A percentile compares a stretch with the other conserved stretches of the same genome.
Conservation (phyloP, 805 yeast species). For the Lipomyces oligophaga region DNA sequence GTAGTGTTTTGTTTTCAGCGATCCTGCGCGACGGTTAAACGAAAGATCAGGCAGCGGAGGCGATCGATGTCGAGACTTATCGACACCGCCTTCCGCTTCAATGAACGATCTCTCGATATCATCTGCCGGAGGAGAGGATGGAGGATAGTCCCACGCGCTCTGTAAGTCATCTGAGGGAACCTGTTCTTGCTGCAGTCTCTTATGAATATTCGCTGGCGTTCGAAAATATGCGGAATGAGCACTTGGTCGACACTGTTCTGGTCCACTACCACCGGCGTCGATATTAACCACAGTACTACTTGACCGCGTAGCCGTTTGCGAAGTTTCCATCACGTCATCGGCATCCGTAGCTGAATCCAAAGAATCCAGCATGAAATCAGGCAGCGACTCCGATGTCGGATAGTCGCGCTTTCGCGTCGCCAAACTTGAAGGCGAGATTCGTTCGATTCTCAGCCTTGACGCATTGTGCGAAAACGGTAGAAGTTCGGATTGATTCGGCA, state of each 20-base stretch:
- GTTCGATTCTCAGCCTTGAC: conserved; percentile 10
- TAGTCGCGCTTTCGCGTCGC: conserved; percentile 26
- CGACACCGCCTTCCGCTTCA: neutral
- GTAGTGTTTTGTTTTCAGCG: conserved; percentile 5
- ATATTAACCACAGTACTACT: neutral
- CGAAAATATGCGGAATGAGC: conserved; percentile 3
- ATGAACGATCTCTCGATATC: conserved; percentile 12
- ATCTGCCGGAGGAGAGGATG: conserved; percentile 24
- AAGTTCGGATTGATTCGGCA: too few relatives aligned
- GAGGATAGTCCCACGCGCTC: conserved; percentile 12
- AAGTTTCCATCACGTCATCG: conserved; percentile 4
- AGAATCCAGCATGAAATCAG: conserved; percentile 10
- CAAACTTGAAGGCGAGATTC: conserved; percentile 14
- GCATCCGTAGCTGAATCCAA: conserved; percentile 10
- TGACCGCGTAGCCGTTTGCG: neutral
- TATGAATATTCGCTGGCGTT: conserved; percentile 6
- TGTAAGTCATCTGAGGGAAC: conserved; percentile 6
- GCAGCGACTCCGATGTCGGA: conserved; percentile 25
- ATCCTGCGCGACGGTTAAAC: conserved; percentile 6
- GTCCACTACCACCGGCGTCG: neutral
- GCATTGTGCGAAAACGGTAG: conserved; percentile 26
- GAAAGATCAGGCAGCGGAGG: neutral
- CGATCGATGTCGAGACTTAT: neutral
- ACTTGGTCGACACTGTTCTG: too few relatives aligned
- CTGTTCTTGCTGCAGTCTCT: conserved; percentile 7